Evolutionary conservation across 768 basidiomycete genomes (phyloP).

Genomic region (Leccinellum luteum): DNA sequence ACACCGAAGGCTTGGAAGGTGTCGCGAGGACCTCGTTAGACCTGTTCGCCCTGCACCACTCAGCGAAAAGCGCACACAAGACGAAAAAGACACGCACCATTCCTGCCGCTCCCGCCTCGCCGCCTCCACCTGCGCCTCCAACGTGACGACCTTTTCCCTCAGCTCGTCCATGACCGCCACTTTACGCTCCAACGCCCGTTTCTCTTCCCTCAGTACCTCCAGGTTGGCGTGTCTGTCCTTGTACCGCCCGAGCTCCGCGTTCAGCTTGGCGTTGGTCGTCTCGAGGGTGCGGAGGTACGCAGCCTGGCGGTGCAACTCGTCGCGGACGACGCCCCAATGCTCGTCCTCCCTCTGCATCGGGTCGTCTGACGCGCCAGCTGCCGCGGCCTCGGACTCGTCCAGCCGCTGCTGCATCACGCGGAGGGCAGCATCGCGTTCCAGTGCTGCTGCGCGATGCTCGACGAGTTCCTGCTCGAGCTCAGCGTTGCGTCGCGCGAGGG

Average conservation of each 20-base stretch:
- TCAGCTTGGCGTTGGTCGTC: constrained; percentile 52
- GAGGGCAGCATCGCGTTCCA: constrained; percentile 39
- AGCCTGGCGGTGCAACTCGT: constrained; percentile 67
- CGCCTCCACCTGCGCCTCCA: constrained; percentile 68
- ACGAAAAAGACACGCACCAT: constrained; percentile 43
- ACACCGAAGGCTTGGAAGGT: constrained; percentile 47
- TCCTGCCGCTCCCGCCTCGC: constrained; percentile 54
- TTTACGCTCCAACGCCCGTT: constrained; percentile 57
- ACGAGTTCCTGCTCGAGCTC: constrained; percentile 49
- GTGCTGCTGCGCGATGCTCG: constrained; percentile 39
- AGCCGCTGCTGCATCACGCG: constrained; percentile 46
- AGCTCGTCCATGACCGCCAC: constrained; percentile 50
- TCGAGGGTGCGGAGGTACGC: constrained; percentile 61
- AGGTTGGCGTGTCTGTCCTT: constrained; percentile 57
- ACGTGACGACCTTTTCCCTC: constrained; percentile 48
- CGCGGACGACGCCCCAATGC: constrained; percentile 60
- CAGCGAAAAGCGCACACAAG: background rate
- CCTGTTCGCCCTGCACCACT: constrained; percentile 36
- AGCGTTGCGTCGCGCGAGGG: constrained; percentile 44
- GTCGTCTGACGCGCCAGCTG: constrained; percentile 18
- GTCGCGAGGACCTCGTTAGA: constrained; percentile 31
- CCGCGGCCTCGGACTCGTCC: constrained; percentile 41
- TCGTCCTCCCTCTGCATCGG: constrained; percentile 41
- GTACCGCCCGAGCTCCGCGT: constrained; percentile 49
- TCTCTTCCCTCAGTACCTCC: constrained; percentile 75